Percentiles rank a stretch among this genome's conserved stretches.
These are phyloP conservation scores for Collybia nuda DNA, from an alignment of 768 basidiomycete species.

Conservation along the genomic window DNA sequence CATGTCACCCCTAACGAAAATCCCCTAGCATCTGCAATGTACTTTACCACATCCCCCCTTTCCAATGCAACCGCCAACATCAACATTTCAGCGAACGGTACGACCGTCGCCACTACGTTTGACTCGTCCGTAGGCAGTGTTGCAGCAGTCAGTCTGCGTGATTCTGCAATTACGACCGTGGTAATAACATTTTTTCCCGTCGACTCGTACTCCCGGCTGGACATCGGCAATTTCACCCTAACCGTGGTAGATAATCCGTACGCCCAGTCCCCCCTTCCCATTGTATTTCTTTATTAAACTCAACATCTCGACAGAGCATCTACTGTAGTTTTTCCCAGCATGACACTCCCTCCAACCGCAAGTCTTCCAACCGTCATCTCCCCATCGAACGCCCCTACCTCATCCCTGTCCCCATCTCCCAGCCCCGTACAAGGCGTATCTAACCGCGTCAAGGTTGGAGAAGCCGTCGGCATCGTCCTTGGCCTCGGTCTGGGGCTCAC, in stretches of 20 bases:
- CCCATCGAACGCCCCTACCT: neutral
- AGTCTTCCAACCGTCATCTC: conserved; percentile 27
- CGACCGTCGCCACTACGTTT: conserved; percentile 30
- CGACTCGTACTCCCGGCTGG: conserved; percentile 27
- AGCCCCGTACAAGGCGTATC: conserved; percentile 4
- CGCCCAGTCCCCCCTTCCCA: conserved; percentile 4
- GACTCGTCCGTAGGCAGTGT: conserved; percentile 41
- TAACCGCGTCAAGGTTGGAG: conserved; percentile 13
- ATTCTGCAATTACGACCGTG: conserved; percentile 38
- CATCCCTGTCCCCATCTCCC: conserved; percentile 6
- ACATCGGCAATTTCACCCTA: conserved; percentile 35
- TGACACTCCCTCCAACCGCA: conserved; percentile 33
- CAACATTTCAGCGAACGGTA: conserved; percentile 41
- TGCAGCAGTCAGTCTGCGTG: conserved; percentile 36
- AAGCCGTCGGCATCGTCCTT: conserved; percentile 25
- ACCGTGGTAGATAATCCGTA: conserved; percentile 38
- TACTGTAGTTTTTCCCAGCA: conserved; percentile 33
- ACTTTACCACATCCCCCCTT: conserved; percentile 37
- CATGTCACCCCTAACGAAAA: neutral
- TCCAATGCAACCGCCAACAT: conserved; percentile 57
- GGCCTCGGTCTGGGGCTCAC: conserved; percentile 29
- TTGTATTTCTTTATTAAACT: neutral
- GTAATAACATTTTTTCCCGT: conserved; percentile 37
- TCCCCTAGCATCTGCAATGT: conserved; percentile 40
- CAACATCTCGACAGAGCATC: conserved; percentile 13